Base-by-base conservation (phyloP, 192 early-diverging fungal genomes). In the Backusella tuberculispora region DNA sequence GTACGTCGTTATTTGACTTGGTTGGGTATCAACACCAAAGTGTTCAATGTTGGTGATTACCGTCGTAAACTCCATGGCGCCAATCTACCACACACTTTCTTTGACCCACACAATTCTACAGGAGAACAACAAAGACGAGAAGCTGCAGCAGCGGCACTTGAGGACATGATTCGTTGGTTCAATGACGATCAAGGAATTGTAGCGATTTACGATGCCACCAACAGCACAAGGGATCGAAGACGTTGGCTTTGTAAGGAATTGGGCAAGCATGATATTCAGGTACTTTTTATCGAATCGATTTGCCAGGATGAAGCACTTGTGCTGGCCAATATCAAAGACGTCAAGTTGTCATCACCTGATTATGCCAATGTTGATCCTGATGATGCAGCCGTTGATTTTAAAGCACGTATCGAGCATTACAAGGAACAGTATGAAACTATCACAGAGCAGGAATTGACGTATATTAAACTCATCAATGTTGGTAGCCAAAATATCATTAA, bases 31-130 rank as follows among this genome's bases (percentile, higher is more conserved):
- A 91, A 89, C 17, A 91, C 95, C 63, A 90, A 92, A 76, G 95
- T 99, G 43, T 99, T 99, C 85, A 98, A 99, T 75, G 97, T 99
- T 41, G 98, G 96, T 63, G 94, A 99, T 81, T 99, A 99, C 84
- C 92, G 97, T n/a, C 88, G 97, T 50, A 90, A 95, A 73, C 81
- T 95, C 6, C 90, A 92, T 67, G 96, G 97, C 42, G 94, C 96
- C 10, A 81, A 88, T 72, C 85, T 91, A 70, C 83, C 85, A 67
- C 95, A 97, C 79, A 87, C 88, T 41, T 98, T 98, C 81, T 99
- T 98, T 83, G 96, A 99, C 73, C 95, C 97, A 21, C 74, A 74
- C 71, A 95, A 99, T 80, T 73, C 81, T 4, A 89, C 89, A 45
- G 90, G 88, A 15, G 89, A 89, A 69, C 83, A 87, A 53, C 88